A percentile compares a stretch with the other conserved stretches of the same genome.
phyloP scores from a whole-genome alignment of 73 alveolate genomes.

The Chromera velia region DNA sequence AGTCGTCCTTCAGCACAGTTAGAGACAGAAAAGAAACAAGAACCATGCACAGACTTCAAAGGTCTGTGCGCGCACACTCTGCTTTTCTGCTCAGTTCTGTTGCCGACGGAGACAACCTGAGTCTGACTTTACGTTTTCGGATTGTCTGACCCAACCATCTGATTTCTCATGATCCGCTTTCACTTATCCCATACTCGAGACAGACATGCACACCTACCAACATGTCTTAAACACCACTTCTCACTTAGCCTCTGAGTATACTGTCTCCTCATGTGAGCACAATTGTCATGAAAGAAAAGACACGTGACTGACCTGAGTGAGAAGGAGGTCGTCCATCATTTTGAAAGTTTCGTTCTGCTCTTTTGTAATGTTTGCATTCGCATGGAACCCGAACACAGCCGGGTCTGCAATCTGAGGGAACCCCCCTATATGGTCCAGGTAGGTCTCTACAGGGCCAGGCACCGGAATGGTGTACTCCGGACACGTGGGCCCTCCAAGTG shows the following conservation, averaged over 20 bases:
- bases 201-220: background rate
- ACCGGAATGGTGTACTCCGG: slow-evolving; percentile 39
- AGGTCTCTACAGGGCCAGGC: slow-evolving; percentile 52
- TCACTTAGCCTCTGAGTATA: slow-evolving; percentile 61
- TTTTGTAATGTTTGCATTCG: slow-evolving; percentile 97
- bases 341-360: slow-evolving; percentile 76
- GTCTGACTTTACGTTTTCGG: too few species aligned
- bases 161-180: too few species aligned
- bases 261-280: slow-evolving; percentile 48
- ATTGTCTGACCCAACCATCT: too few species aligned
- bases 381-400: slow-evolving; percentile 97
- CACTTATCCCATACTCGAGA: too few species aligned
- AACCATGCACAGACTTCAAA: too few species aligned
- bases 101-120: too few species aligned
- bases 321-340: slow-evolving; percentile 70
- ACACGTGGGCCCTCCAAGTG: slow-evolving; percentile 3
- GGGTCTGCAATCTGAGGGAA: slow-evolving; percentile 94
- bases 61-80: too few species aligned
- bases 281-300: slow-evolving; percentile 50
- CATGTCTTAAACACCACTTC: slow-evolving; percentile 43
- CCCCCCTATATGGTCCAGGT: slow-evolving; percentile 76
- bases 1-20: too few species aligned
- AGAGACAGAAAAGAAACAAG: too few species aligned
- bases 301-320: slow-evolving; percentile 53
- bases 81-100: too few species aligned